These are phyloP conservation scores for Curvularia sp. DNA, from an alignment of 2,329 filamentous ascomycete genomes.

Conservation along the genomic window DNA sequence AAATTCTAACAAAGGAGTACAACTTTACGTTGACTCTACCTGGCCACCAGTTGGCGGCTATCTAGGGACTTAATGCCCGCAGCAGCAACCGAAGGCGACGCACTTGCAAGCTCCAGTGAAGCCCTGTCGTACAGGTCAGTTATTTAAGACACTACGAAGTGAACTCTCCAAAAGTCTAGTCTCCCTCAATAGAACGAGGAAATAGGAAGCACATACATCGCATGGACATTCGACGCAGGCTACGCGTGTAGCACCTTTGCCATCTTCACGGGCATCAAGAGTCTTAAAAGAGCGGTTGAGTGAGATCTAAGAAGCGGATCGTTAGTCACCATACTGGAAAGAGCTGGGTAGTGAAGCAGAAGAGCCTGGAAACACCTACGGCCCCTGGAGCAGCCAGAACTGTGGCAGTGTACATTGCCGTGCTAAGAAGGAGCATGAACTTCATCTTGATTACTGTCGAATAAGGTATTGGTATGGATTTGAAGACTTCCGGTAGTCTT, in stretches of 20 bases:
- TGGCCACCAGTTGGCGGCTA: not conserved
- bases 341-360: not conserved
- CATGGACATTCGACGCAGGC: slow-evolving; percentile 15
- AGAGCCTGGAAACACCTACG: not conserved
- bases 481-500: not conserved
- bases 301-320: not conserved
- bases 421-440: slow-evolving; percentile 10
- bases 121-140: not conserved
- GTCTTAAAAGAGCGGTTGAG: slow-evolving; percentile 16
- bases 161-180: not conserved
- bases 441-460: slow-evolving; percentile 5
- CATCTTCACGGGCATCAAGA: slow-evolving; percentile 1
- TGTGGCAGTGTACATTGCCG: slow-evolving; percentile 5
- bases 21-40: not conserved
- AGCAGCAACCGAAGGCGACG: not conserved
- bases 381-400: slow-evolving; percentile 15
- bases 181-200: no score
- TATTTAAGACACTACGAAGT: not conserved
- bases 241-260: slow-evolving; percentile 3
- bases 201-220: slow-evolving; percentile 1
- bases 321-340: not conserved
- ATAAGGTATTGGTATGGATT: not conserved
- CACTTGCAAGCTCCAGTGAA: not conserved
- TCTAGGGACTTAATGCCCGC: not conserved
- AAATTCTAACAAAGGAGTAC: not conserved